A percentile compares a stretch with the other conserved stretches of the same genome.
Conservation (phyloP, 345 rosid genomes). For the Schrenkiella parvula region DNA sequence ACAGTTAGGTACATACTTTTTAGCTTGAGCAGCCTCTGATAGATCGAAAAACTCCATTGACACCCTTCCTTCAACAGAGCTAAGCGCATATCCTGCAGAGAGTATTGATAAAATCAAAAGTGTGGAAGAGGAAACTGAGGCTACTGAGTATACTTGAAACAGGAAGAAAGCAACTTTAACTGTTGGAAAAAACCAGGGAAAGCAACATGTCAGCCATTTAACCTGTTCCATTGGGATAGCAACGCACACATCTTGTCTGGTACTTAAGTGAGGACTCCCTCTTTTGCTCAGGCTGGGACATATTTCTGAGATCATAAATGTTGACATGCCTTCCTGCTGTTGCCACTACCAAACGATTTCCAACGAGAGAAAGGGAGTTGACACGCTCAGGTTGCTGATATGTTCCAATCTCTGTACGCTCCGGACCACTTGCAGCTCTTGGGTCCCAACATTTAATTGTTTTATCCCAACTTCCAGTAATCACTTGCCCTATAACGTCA, state of each 20-base stretch:
- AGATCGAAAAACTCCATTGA: conserved; percentile 98
- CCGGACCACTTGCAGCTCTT: conserved; percentile 90
- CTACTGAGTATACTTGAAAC: neutral
- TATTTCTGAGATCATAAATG: conserved; percentile 83
- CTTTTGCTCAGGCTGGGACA: conserved; percentile 96
- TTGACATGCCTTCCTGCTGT: conserved; percentile 96
- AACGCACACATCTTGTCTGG: conserved; percentile 91
- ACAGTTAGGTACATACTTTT: conserved; percentile 52
- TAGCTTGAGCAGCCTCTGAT: conserved; percentile 89
- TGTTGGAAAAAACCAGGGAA: neutral
- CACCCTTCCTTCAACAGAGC: conserved; percentile 95
- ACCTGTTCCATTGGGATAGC: conserved; percentile 97
- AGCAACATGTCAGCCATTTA: conserved; percentile 1
- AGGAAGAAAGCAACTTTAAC: neutral
- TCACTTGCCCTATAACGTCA: conserved; percentile 69
- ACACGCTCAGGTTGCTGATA: conserved; percentile 94
- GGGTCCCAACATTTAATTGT: conserved; percentile 97
- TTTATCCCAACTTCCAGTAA: conserved; percentile 96
- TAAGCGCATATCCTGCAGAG: conserved; percentile 92
- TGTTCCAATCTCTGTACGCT: conserved; percentile 76
- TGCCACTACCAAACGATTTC: conserved; percentile 87
- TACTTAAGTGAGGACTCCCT: conserved; percentile 94
- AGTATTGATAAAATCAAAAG: conserved; percentile 5
- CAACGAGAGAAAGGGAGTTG: conserved; percentile 86
- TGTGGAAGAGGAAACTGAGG: neutral